phyloP scores from a whole-genome alignment of 2,329 filamentous ascomycete genomes.

The Davidsoniella virescens region DNA sequence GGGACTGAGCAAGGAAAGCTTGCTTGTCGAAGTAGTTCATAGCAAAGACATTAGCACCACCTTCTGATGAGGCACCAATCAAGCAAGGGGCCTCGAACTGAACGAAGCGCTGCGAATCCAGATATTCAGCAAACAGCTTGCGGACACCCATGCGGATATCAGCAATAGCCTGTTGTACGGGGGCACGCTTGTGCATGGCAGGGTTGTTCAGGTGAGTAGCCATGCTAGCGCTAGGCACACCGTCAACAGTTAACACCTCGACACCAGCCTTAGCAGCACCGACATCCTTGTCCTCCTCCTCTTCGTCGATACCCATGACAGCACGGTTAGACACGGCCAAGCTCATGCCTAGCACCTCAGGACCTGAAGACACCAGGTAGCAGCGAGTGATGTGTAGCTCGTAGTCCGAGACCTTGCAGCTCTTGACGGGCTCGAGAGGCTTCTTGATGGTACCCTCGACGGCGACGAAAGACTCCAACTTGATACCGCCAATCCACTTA shows the following conservation, averaged over 20 bases:
- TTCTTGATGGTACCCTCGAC: slow-evolving; percentile 70
- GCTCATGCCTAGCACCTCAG: slow-evolving; percentile 40
- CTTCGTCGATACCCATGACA: slow-evolving; percentile 43
- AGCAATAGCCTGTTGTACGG: slow-evolving; percentile 74
- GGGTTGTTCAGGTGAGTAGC: slow-evolving; percentile 80
- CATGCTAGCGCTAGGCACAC: slow-evolving; percentile 59
- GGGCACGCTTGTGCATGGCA: slow-evolving; percentile 79
- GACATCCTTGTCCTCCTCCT: slow-evolving; percentile 24
- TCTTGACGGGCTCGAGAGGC: slow-evolving; percentile 77
- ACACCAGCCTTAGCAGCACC: slow-evolving; percentile 23
- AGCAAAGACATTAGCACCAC: slow-evolving; percentile 80
- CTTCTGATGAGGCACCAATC: slow-evolving; percentile 79
- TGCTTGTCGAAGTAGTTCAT: slow-evolving; percentile 77
- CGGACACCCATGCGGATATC: slow-evolving; percentile 38
- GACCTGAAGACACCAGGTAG: slow-evolving; percentile 54
- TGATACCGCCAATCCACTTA: slow-evolving; percentile 67
- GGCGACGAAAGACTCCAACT: slow-evolving; percentile 64
- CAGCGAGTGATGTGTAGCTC: slow-evolving; percentile 83
- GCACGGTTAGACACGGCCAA: slow-evolving; percentile 37
- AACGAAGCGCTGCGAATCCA: slow-evolving; percentile 57
- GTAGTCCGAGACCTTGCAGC: slow-evolving; percentile 59
- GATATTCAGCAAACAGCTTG: slow-evolving; percentile 62
- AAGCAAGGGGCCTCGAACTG: slow-evolving; percentile 82
- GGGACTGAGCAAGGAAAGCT: slow-evolving; percentile 65
- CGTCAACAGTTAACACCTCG: slow-evolving; percentile 25